Evolutionary conservation across 768 basidiomycete genomes (phyloP), one percentile per base, ranked within the genome.

Genomic region (Strobilomyces confusus): DNA sequence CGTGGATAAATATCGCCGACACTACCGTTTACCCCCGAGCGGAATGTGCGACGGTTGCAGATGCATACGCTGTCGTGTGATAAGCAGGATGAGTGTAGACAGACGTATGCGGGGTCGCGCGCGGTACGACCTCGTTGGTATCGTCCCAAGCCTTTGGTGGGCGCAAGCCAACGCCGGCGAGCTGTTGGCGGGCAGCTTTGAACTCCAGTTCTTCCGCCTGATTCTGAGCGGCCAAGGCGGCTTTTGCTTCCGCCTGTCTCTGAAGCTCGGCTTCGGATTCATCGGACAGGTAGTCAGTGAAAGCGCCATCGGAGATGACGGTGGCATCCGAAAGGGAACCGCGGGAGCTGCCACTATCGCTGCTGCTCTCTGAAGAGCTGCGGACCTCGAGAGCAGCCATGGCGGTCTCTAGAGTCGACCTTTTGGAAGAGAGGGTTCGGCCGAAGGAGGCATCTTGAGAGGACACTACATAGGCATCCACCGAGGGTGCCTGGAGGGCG

Each of bases 251-350:
- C 5, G 90, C 90, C 69, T 92, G 89, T 54, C 88, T 77, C 70
- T 93, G 90, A 50, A 93, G 69, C 66, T 93, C 90, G 25, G 84
- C 89, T 63, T 93, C 90, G n/a, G 89, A 92, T 70, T 93, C 90
- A 64, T 92, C 90, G n/a, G 89, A 92, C 29, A 92, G 72, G 67
- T 93, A 93, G 66, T 93, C 91, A 13, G 91, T 93, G 64, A 93
- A 93, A 15, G 83, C 89, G 13, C 89, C 90, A 59, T 92, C 90
- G 9, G 89, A 91, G 5, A 86, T 90, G 51, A 92, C 78, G 5
- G 91, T 92, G 54, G 82, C 82, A 65, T 88, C 87, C 4, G 85
- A 83, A 63, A 81, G 59, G 19, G 84, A 85, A 34, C 82, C 81
- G 15, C 73, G 66, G 15, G 71, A 73, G 56, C 76, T 73, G 62